Base-by-base conservation (phyloP, 225 moss, liverwort and hornwort genomes). In the Anthoceros angustus region DNA sequence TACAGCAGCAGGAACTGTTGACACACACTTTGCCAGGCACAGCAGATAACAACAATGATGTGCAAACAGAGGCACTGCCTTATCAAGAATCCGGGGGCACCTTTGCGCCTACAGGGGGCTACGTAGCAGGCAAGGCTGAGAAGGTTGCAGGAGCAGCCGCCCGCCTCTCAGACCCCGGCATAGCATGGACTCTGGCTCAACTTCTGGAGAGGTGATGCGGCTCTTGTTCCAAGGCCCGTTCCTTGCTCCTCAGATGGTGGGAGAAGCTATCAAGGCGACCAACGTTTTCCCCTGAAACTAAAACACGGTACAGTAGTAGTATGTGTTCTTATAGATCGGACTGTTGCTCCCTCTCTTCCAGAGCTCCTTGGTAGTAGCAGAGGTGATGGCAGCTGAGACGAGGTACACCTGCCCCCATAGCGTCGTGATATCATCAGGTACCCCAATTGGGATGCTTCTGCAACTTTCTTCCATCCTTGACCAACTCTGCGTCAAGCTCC, bases 81-180 rank as follows among this genome's bases (percentile, higher is more conserved):
- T 69, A 93, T 93, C 39, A 93, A 93, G 78, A 93, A 89, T 70
- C 93, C 93, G 93, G 93, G 24, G 93, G 93, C 68, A 89, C 93
- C 66, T 87, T 93, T 70, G 89, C 87, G 41, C 93, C 93, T 39
- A 85, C 87, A 75, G 93, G 93, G 12, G 93, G 89, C 26, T 93
- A 93, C 72, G 76, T 93, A 66, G 89, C 93, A 61, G 93, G 89
- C 46, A 93, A 80, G 67, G 77, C 74, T 20, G 78, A 84, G 50
- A 89, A 84, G 93, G 93, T 93, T 66, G 80, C 80, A 83, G 89
- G 86, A 74, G 93, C 93, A 73, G 87, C 87, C 16, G 89, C 89
- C 66, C 84, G 89, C 64, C 69, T 93, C 21, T 86, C 80, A 78
- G 89, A 89, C 21, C 93, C 93, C 71, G 93, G 93, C 62, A 87